phyloP scores from a whole-genome alignment of 345 rosid species.

The Microthlaspi erraticum region DNA sequence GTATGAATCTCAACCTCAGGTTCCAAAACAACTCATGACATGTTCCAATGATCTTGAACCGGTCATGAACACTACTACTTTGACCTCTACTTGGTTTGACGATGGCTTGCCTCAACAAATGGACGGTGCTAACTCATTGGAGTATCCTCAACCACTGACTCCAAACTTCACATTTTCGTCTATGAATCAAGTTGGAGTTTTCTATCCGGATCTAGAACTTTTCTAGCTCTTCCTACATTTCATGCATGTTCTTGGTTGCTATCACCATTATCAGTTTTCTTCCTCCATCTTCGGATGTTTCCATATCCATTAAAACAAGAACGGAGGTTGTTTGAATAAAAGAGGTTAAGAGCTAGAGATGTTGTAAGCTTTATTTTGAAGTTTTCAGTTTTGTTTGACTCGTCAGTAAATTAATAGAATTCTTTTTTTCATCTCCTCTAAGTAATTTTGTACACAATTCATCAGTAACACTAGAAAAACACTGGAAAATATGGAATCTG shows the following conservation, averaged over 20 bases:
- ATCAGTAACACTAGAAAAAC: background rate
- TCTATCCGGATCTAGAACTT: conserved; percentile 55
- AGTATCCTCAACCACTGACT: conserved; percentile 63
- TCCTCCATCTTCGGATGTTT: background rate
- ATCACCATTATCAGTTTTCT: background rate
- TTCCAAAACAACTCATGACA: conserved; percentile 40
- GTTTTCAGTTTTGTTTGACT: background rate
- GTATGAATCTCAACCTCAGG: conserved; percentile 33
- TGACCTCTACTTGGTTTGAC: conserved; percentile 47
- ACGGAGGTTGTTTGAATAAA: background rate
- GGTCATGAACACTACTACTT: conserved; percentile 40
- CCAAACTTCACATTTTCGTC: conserved; percentile 73
- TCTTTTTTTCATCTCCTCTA: background rate
- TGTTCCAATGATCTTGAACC: conserved; percentile 54
- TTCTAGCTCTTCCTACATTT: conserved; percentile 3
- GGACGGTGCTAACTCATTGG: conserved; percentile 58
- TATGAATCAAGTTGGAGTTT: conserved; percentile 56
- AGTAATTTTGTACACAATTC: conserved; percentile 12
- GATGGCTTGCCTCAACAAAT: conserved; percentile 50
- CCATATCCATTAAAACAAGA: background rate
- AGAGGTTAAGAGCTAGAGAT: background rate
- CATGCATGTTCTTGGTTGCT: conserved; percentile 5
- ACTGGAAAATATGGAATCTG: background rate
- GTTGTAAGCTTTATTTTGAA: conserved; percentile 1
- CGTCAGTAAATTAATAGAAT: conserved; percentile 3